Evolutionary conservation across 805 yeast species (phyloP).

Genomic region (Ogataea zsoltii): DNA sequence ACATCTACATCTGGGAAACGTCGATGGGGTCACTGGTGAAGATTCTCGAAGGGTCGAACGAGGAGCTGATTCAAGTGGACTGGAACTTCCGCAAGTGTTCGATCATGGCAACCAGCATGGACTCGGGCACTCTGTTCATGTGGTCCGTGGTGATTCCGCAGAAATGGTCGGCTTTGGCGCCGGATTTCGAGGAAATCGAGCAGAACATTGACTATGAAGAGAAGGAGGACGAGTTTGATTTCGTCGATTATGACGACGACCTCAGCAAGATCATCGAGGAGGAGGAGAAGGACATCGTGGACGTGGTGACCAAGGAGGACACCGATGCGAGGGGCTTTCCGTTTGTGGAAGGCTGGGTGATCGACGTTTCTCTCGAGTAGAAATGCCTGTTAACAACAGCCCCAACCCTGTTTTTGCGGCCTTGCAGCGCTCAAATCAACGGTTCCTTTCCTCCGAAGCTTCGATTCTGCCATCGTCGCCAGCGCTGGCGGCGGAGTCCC

Average conservation of each 20-base stretch:
- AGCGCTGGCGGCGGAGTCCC: constrained; percentile 2
- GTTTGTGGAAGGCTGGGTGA: constrained; percentile 54
- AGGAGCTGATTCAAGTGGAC: constrained; percentile 80
- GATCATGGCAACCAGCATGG: constrained; percentile 82
- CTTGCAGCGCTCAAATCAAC: neutral
- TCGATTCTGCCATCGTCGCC: neutral
- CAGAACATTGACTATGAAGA: constrained; percentile 88
- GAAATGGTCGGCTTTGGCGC: constrained; percentile 95
- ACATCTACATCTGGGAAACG: constrained; percentile 91
- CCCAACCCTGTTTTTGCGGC: neutral
- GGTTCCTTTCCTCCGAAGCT: neutral
- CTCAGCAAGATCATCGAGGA: constrained; percentile 60
- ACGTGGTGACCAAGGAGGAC: constrained; percentile 62
- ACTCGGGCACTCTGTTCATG: constrained; percentile 74
- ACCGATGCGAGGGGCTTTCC: constrained; percentile 75
- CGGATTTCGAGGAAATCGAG: constrained; percentile 93
- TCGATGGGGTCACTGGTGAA: constrained; percentile 83
- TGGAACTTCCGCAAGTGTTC: constrained; percentile 80
- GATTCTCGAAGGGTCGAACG: constrained; percentile 87
- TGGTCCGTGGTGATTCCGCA: constrained; percentile 87
- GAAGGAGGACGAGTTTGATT: constrained; percentile 88
- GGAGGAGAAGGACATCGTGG: constrained; percentile 63
- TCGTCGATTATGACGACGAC: constrained; percentile 65
- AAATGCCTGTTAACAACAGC: neutral
- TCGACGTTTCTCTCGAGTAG: constrained; percentile 33